Evolutionary conservation across 139 green algal genomes (phyloP), one percentile per base, ranked within the genome.

Genomic region (Chlorella sp.): DNA sequence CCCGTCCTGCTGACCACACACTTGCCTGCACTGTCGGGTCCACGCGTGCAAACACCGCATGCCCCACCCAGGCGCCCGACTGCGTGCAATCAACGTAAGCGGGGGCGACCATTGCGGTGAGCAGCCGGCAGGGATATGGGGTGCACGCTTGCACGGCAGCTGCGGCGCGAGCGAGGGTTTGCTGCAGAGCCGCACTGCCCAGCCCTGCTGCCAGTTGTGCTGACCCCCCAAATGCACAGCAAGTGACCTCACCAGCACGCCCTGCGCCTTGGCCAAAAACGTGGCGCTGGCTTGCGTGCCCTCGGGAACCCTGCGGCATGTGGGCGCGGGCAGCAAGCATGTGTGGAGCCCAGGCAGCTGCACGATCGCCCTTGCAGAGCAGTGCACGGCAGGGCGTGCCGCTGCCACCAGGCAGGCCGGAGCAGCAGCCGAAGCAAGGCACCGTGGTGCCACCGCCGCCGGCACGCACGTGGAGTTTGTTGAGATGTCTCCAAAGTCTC

Each of bases 201-300:
- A n/a, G n/a, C n/a, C n/a, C n/a, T n/a, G n/a, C n/a, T n/a, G n/a
- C n/a, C n/a, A n/a, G n/a, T n/a, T n/a, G n/a, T n/a, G n/a, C n/a
- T n/a, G n/a, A n/a, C n/a, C n/a, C n/a, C n/a, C n/a, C n/a, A n/a
- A n/a, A n/a, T n/a, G n/a, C n/a, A n/a, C n/a, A n/a, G n/a, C n/a
- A n/a, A n/a, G n/a, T n/a, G n/a, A n/a, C 51, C 51, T 60, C 51
- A 60, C 97, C 43, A 99, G 76, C 19, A 97, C 89, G 9, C 97
- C 97, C 24, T 94, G 85, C 16, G 90, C 94, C 86, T 99, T 99
- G 17, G 97, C 95, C 32, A 99, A 82, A 80, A 99, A 99, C 17
- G 89, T 94, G 17, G 93, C 97, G 2, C 82, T 86, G 20, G 94
- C 96, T 60, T 90, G 83, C 0, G 90, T 96, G 41, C 76, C 85